These are phyloP conservation scores for Vigna angularis DNA, from an alignment of 306 rosid species.

Conservation along the genomic window DNA sequence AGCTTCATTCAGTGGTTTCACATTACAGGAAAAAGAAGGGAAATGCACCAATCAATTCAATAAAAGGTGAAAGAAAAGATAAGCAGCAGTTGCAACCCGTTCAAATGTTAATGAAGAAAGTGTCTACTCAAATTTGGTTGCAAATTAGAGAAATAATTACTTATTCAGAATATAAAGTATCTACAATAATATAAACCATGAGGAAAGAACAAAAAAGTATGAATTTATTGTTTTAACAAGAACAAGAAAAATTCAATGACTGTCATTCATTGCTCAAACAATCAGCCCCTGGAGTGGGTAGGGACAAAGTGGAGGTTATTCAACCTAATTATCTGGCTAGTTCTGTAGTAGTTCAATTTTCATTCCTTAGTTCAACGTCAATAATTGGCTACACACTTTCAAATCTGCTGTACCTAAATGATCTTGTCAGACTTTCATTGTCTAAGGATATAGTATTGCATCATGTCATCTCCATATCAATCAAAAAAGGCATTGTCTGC, in stretches of 20 bases:
- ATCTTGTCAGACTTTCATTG: conserved; percentile 1
- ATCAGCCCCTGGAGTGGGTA: neutral
- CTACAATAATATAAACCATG: neutral
- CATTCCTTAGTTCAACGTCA: neutral
- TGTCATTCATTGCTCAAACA: conserved; percentile 1
- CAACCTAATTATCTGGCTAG: neutral
- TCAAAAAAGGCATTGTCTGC: neutral
- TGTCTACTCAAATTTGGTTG: neutral
- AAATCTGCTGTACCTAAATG: conserved; percentile 6
- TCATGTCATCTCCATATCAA: conserved; percentile 20
- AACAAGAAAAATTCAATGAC: conserved; percentile 1
- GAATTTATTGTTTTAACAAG: neutral
- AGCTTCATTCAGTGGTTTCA: conserved; percentile 31
- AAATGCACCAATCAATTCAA: conserved; percentile 21
- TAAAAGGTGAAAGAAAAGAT: neutral
- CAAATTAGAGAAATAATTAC: conserved; percentile 18
- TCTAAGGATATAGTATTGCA: conserved; percentile 8
- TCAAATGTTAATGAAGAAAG: neutral
- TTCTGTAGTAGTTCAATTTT: conserved; percentile 18
- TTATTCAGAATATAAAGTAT: neutral
- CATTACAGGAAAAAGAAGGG: conserved; percentile 12
- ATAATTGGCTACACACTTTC: neutral
- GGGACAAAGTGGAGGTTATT: neutral
- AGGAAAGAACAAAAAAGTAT: neutral
- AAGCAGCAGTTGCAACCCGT: conserved; percentile 4